Conservation (phyloP, 2,329 filamentous ascomycete genomes). For the Setomelanomma holmii region DNA sequence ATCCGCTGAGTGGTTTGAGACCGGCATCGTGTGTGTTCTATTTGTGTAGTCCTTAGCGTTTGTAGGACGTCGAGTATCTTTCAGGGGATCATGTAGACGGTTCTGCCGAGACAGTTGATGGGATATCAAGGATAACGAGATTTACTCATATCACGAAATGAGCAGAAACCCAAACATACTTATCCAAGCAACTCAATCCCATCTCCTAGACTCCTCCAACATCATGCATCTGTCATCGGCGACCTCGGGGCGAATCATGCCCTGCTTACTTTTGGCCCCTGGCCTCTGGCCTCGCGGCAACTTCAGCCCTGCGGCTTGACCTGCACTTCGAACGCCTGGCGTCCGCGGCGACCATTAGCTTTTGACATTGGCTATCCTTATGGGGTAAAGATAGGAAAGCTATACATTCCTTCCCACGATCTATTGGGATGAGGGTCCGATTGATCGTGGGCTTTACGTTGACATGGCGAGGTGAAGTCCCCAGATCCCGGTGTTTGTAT, state of each 20-base stretch:
- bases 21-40: conserved; percentile 23
- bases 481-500: not conserved
- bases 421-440: not conserved
- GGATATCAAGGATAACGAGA: no score
- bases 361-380: no score
- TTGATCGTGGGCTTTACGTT: not conserved
- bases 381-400: not conserved
- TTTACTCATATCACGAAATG: no score
- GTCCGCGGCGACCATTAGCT: no score
- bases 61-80: no score
- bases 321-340: no score
- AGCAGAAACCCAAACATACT: no score
- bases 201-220: not conserved
- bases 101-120: no score
- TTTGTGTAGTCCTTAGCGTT: no score
- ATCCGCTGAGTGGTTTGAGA: conserved; percentile 35
- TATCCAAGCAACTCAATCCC: not conserved
- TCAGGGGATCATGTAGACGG: no score
- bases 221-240: not conserved
- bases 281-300: not conserved
- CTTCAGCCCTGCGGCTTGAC: not conserved
- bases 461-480: not conserved
- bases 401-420: not conserved
- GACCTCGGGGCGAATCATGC: not conserved
- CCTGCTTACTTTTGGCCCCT: not conserved